phyloP scores from a whole-genome alignment of 2,329 filamentous ascomycete genomes.

The Tolypocladium endophyticum region DNA sequence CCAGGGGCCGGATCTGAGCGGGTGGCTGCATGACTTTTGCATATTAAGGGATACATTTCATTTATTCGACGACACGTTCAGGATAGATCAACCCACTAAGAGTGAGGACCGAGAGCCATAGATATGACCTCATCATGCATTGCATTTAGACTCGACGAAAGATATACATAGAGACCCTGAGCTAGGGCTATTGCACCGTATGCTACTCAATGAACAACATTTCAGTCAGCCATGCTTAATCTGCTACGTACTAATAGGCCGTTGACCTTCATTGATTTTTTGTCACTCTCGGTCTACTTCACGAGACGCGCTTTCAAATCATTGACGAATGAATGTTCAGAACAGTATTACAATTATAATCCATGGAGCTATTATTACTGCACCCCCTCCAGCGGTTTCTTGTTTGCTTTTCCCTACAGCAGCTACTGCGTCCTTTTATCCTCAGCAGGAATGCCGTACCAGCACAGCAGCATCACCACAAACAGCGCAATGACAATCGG shows the following conservation, averaged over 20 bases:
- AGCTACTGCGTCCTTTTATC: conserved; percentile 50
- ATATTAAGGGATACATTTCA: not conserved
- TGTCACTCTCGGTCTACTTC: no score
- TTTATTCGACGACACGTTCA: not conserved
- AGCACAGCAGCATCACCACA: conserved; percentile 53
- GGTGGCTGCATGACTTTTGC: not conserved
- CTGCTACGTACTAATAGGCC: no score
- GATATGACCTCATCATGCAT: not conserved
- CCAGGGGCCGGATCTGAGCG: conserved; percentile 32
- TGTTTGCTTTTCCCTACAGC: not conserved
- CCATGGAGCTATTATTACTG: not conserved
- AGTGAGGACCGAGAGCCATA: not conserved
- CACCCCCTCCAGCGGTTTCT: not conserved
- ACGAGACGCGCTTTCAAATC: no score
- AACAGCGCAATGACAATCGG: conserved; percentile 60
- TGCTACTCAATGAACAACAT: no score
- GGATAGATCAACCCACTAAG: not conserved
- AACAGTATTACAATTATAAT: not conserved
- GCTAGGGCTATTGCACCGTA: not conserved
- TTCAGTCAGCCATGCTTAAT: no score
- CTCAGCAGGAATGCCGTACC: conserved; percentile 46
- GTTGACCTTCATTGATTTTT: no score
- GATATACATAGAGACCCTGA: conserved; percentile 4
- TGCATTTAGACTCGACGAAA: conserved; percentile 1
- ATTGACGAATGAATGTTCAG: no score